Base-by-base conservation (phyloP, 2,329 filamentous ascomycete genomes). In the Pseudocercospora musae region DNA sequence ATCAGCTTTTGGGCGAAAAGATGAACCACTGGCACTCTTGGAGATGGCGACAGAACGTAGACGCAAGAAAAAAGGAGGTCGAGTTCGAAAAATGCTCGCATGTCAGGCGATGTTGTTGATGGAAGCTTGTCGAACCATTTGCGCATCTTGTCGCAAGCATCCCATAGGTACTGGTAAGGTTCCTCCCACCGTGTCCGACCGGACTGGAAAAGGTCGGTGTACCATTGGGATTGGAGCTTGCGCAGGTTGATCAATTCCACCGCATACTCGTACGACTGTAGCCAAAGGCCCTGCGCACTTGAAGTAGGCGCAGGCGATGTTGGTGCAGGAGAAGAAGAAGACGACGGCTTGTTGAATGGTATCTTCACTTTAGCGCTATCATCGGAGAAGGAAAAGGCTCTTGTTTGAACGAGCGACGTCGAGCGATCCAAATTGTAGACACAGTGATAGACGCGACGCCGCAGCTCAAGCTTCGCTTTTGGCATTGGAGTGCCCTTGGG, bases 331-430 rank as follows among this genome's bases (percentile, higher is more conserved):
- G 60, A 61, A 11, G 64, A 54, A 25, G 68, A 69, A 15, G 60
- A 61, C 9, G 64, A 54, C n/a, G 66, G 63, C 48, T 68, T 69
- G 7, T 78, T 74, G 58, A 84, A 83, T 1, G 92, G 92, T 65
- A 92, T 85, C n/a, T 85, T 85, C 29, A 98, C 93, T 67, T 91
- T 89, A 25, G 90, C 85, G 5, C 93, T 89, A 60, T 94, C 91
- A 73, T 98, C 94, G 0, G 92, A 94, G 73, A 98, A 97, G 0
- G 94, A 96, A 75, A 97, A 97, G 0, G 92, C 89, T 33, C 92
- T 84, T 10, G 90, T 90, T 68, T 96, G 87, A 4, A 94, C 90
- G 80, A 96, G 90, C 69, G 92, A 96, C 50, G 96, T 93, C 10
- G 91, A 88, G 72, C 92, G 92, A 73, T 99, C 95, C 21, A 98